A percentile compares a stretch with the other conserved stretches of the same genome.
Conservation (phyloP, 2,329 filamentous ascomycete genomes). For the Neurospora sp. region DNA sequence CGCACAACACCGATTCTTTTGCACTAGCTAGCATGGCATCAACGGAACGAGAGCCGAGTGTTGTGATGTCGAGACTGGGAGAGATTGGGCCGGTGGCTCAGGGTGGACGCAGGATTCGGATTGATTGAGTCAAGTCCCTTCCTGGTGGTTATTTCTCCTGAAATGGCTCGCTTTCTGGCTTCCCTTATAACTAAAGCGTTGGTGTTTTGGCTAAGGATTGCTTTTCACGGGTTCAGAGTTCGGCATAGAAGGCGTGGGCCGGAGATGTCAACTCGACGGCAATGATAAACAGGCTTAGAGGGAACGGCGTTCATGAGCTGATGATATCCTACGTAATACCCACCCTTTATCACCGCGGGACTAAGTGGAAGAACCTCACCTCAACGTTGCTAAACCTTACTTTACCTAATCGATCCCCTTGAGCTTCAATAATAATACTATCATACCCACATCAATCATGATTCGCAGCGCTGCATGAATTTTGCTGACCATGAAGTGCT, state of each 20-base stretch:
- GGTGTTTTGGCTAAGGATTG: not conserved
- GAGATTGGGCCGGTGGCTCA: slow-evolving; percentile 42
- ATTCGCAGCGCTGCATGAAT: not conserved
- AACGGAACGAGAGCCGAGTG: slow-evolving; percentile 62
- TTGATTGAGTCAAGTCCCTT: slow-evolving; percentile 11
- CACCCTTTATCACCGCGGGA: not conserved
- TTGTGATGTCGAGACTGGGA: slow-evolving; percentile 75
- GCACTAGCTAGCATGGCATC: slow-evolving; percentile 84
- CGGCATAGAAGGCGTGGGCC: not conserved
- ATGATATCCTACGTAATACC: not conserved
- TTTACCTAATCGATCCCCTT: not conserved
- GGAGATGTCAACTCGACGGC: not conserved
- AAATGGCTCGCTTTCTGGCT: not conserved
- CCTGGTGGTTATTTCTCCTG: not conserved
- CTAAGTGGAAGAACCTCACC: not conserved
- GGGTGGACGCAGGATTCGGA: slow-evolving; percentile 41
- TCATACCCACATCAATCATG: not conserved
- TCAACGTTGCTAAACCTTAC: not conserved
- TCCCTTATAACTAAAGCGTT: not conserved
- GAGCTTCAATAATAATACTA: not conserved
- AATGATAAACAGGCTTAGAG: not conserved
- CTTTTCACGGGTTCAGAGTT: not conserved
- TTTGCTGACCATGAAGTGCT: not conserved
- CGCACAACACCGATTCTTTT: slow-evolving; percentile 87
- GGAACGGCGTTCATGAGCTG: not conserved